Evolutionary conservation across 306 rosid genomes (phyloP).

Genomic region (Castanea sativa): DNA sequence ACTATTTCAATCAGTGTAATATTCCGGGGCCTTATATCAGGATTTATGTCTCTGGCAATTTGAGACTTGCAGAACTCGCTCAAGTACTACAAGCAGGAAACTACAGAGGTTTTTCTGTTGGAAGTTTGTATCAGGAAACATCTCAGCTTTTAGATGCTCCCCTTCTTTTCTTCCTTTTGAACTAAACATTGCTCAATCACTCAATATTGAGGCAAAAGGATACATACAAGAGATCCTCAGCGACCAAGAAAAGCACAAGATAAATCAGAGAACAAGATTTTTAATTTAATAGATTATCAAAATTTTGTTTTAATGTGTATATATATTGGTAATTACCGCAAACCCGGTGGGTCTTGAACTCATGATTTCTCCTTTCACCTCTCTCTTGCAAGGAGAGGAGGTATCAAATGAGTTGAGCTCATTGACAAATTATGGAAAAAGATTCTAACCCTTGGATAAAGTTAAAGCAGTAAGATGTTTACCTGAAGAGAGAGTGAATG

Average conservation of each 20-base stretch:
- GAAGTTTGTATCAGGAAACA: constrained; percentile 88
- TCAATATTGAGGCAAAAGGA: background rate
- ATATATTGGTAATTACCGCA: too few species aligned
- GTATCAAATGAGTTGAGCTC: too few species aligned
- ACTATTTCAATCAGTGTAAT: background rate
- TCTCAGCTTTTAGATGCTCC: constrained; percentile 72
- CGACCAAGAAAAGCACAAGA: constrained; percentile 5
- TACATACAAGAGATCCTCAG: background rate
- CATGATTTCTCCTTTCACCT: too few species aligned
- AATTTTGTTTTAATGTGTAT: too few species aligned
- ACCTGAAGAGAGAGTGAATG: constrained; percentile 98
- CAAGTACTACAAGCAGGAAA: constrained; percentile 75
- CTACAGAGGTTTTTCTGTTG: constrained; percentile 54
- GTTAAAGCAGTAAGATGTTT: background rate
- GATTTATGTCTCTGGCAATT: constrained; percentile 49
- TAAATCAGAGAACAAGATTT: background rate
- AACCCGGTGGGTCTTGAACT: too few species aligned
- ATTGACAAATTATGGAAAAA: too few species aligned
- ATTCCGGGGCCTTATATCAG: background rate
- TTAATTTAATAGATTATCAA: too few species aligned
- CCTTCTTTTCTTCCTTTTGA: constrained; percentile 83
- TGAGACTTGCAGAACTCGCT: constrained; percentile 75
- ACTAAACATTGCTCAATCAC: constrained; percentile 13
- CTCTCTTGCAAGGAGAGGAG: too few species aligned
- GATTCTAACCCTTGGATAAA: background rate